These are phyloP conservation scores for Cryptococcus maquisensis DNA, from an alignment of 1,284 basidiomycete genomes.

Conservation along the genomic window DNA sequence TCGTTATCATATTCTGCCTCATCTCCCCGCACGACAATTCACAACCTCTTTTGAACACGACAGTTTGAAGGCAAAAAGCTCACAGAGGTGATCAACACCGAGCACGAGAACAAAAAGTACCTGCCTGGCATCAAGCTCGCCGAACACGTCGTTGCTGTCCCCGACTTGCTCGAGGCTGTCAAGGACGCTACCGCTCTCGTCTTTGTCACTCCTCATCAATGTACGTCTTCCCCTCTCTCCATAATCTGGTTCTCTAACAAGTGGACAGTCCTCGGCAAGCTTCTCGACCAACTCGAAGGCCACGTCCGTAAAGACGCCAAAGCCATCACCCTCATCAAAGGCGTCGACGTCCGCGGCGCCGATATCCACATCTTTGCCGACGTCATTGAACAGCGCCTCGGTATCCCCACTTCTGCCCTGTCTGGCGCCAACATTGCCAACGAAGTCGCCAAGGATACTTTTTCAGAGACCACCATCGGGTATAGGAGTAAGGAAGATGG, in stretches of 20 bases:
- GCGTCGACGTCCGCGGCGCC: conserved; percentile 53
- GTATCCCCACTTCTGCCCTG: conserved; percentile 55
- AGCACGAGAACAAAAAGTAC: conserved; percentile 51
- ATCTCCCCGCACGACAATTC: neutral
- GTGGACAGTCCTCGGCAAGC: conserved; percentile 38
- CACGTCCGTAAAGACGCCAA: conserved; percentile 47
- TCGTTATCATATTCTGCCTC: neutral
- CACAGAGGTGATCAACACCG: conserved; percentile 55
- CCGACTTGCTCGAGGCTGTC: conserved; percentile 52
- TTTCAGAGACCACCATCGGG: conserved; percentile 57
- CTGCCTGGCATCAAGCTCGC: conserved; percentile 54
- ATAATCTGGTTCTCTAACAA: neutral
- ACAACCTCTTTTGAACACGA: neutral
- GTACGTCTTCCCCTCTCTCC: conserved; percentile 28
- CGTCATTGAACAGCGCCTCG: conserved; percentile 55
- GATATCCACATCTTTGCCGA: conserved; percentile 58
- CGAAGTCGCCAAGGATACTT: conserved; percentile 54
- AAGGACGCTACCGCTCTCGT: conserved; percentile 55
- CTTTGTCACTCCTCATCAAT: conserved; percentile 58
- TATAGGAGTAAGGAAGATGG: conserved; percentile 52
- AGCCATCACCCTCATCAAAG: conserved; percentile 55
- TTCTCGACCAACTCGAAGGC: conserved; percentile 49
- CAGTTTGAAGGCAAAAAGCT: conserved; percentile 55
- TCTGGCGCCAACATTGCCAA: conserved; percentile 60
- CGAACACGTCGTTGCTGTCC: conserved; percentile 54